Base-by-base conservation (phyloP, 2,329 filamentous ascomycete genomes). In the Sporothrix dimorphospora region DNA sequence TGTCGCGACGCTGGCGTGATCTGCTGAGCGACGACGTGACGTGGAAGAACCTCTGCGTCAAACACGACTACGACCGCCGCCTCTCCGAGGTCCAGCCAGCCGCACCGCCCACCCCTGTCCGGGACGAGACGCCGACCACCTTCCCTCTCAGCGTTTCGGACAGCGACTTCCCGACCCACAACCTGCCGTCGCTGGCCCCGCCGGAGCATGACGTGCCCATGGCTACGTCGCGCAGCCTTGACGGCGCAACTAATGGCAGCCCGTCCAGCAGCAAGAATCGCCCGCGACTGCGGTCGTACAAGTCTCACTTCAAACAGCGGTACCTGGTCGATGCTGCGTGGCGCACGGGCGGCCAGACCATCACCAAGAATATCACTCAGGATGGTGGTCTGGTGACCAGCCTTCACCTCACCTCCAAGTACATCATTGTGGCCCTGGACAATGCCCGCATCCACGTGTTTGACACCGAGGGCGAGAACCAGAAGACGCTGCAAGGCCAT, bases 361-460 rank as follows among this genome's bases (percentile, higher is more conserved):
- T 92, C 55, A 90, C 92, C 53, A 89, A 92, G 74, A 94, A 97
- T 79, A 98, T 98, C 74, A 98, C 94, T 0, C 95, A 97, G 70
- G 96, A 99, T 79, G 95, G 97, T 77, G 95, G 96, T 34, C 96
- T 99, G 1, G 96, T 99, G 21, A 99, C 96, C 0, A 98, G 94
- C 79, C 82, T 99, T 71, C 95, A 99, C 80, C 83, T 99, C 70
- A 99, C 96, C 0, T 87, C 93, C 45, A 97, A 97, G 80, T 98
- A 98, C 82, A 98, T 99, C 78, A 94, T 99, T 65, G 94, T 98
- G 75, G 96, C 96, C 67, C 87, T 99, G 74, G 96, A 99, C 84
- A 99, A 98, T 81, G 95, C 96, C 49, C 97, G 97, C 84, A 99
- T 99, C 61, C 96, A 99, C 81, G 94, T 99, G 34, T 99, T 98